Evolutionary conservation across 2,329 filamentous ascomycete genomes (phyloP).

Genomic region (Remersonia thermophila): DNA sequence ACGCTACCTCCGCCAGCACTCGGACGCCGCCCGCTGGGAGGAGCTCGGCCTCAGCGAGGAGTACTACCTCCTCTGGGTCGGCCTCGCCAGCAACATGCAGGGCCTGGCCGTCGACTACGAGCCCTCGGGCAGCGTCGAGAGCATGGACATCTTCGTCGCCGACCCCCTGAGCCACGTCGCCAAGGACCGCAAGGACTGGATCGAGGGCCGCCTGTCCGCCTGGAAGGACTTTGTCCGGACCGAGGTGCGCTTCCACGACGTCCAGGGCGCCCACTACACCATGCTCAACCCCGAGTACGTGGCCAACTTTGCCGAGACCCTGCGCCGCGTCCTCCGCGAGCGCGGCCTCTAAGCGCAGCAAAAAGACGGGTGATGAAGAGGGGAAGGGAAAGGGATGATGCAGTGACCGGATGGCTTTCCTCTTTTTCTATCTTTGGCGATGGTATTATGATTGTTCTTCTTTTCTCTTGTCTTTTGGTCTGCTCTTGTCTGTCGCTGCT

Average conservation of each 20-base stretch:
- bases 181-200: slow-evolving; percentile 21
- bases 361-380: too few species aligned
- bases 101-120: slow-evolving; percentile 30
- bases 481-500: too few species aligned
- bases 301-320: slow-evolving; percentile 18
- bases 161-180: slow-evolving; percentile 22
- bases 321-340: slow-evolving; percentile 6
- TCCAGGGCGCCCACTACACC: slow-evolving; percentile 27
- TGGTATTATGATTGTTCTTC: too few species aligned
- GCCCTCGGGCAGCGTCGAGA: slow-evolving; percentile 24
- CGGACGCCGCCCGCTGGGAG: slow-evolving; percentile 10
- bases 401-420: slow-evolving; percentile 17
- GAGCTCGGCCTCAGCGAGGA: slow-evolving; percentile 22
- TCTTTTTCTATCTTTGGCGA: slow-evolving; percentile 8
- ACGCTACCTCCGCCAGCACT: slow-evolving; percentile 3
- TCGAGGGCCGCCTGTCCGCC: slow-evolving; percentile 7
- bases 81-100: slow-evolving; percentile 26
- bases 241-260: slow-evolving; percentile 22
- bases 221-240: slow-evolving; percentile 25
- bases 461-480: too few species aligned
- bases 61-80: slow-evolving; percentile 23
- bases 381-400: too few species aligned
- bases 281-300: slow-evolving; percentile 28
- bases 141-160: slow-evolving; percentile 31
- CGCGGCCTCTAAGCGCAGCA: slow-evolving; percentile 4